A percentile compares a stretch with the other conserved stretches of the same genome.
Evolutionary conservation across 148 eudicot genomes (phyloP).

Genomic region (Salicornia ramosissima): DNA sequence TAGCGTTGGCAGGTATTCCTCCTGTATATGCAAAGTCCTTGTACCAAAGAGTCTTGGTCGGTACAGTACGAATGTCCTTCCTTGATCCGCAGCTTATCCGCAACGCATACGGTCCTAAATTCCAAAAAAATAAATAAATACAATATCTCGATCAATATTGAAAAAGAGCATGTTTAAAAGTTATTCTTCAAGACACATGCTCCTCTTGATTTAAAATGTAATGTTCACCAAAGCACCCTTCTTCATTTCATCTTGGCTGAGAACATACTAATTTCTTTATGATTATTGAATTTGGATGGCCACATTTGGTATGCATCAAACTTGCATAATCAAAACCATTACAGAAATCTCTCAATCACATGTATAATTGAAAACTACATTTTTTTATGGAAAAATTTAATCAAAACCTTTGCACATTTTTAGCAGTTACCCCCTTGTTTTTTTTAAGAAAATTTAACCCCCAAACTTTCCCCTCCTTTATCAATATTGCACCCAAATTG

Average conservation of each 20-base stretch:
- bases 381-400: too few relatives aligned
- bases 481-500: too few relatives aligned
- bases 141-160: not conserved
- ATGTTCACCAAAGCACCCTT: not conserved
- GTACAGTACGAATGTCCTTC: conserved; percentile 46
- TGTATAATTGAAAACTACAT: too few relatives aligned
- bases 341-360: not conserved
- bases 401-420: too few relatives aligned
- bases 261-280: not conserved
- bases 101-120: conserved; percentile 76
- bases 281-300: not conserved
- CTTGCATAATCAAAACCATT: not conserved
- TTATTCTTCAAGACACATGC: not conserved
- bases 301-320: not conserved
- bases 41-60: conserved; percentile 77
- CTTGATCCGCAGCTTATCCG: conserved; percentile 95
- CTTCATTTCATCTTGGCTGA: not conserved
- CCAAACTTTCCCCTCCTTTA: too few relatives aligned
- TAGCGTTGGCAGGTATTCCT: conserved; percentile 71
- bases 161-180: conserved; percentile 3
- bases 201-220: not conserved
- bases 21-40: conserved; percentile 92
- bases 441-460: too few relatives aligned
- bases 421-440: too few relatives aligned
- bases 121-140: conserved; percentile 4